Conservation (phyloP, 1,139 yeast species). For the Diutina siamensis region DNA sequence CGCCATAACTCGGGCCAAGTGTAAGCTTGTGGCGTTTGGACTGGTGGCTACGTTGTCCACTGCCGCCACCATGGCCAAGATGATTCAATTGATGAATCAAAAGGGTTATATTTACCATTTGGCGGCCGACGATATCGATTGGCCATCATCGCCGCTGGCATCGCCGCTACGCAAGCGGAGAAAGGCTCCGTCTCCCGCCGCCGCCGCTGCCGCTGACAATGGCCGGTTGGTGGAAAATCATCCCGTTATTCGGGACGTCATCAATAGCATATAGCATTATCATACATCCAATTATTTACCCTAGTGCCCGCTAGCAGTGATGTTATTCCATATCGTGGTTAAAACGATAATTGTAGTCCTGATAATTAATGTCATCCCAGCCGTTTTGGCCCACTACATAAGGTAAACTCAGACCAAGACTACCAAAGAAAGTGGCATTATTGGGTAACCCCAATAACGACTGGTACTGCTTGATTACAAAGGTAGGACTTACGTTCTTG, state of each 20-base stretch:
- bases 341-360: background rate
- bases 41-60: conserved; percentile 52
- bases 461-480: conserved; percentile 34
- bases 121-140: background rate
- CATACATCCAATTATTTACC: background rate
- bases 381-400: conserved; percentile 28
- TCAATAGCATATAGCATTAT: conserved; percentile 1
- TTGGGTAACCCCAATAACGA: conserved; percentile 30
- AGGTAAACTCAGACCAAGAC: conserved; percentile 30
- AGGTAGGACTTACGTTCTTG: conserved; percentile 33
- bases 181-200: too few species aligned
- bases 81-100: conserved; percentile 46
- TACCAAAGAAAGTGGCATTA: conserved; percentile 27
- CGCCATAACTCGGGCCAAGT: conserved; percentile 82
- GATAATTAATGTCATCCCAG: conserved; percentile 22
- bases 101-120: conserved; percentile 52
- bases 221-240: background rate
- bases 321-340: conserved; percentile 2
- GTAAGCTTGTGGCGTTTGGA: conserved; percentile 75
- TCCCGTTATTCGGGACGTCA: background rate
- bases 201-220: background rate
- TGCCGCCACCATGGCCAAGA: conserved; percentile 45
- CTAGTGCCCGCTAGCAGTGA: background rate
- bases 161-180: background rate
- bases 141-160: background rate